Evolutionary conservation across 768 basidiomycete genomes (phyloP).

Genomic region (Rossbeevera mucosa): DNA sequence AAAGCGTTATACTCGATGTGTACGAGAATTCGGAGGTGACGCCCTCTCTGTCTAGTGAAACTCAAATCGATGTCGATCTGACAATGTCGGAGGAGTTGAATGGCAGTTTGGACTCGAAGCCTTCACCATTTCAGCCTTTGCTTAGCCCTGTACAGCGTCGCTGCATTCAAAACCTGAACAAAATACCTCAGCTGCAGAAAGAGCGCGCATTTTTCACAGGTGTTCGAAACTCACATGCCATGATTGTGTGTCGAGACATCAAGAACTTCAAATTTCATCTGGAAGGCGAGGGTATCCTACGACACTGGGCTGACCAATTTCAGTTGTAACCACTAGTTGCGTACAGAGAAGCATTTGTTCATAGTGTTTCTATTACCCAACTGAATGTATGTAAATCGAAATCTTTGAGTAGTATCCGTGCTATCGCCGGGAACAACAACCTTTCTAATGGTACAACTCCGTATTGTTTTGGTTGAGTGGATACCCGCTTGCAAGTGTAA

Average conservation of each 20-base stretch:
- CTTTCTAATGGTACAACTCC: constrained; percentile 1
- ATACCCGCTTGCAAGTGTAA: neutral
- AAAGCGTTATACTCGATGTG: constrained; percentile 56
- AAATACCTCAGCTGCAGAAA: constrained; percentile 64
- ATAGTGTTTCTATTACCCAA: neutral
- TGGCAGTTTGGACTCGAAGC: constrained; percentile 2
- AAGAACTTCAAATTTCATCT: constrained; percentile 54
- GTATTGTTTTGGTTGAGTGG: constrained; percentile 12
- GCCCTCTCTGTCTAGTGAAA: constrained; percentile 14
- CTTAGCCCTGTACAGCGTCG: constrained; percentile 54
- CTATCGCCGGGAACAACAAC: constrained; percentile 1
- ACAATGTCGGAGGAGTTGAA: neutral
- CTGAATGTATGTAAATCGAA: neutral
- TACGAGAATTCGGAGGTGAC: constrained; percentile 41
- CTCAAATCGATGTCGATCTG: neutral
- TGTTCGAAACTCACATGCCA: constrained; percentile 63
- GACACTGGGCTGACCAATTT: constrained; percentile 69
- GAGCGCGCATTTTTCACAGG: constrained; percentile 59
- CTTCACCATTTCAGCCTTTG: constrained; percentile 36
- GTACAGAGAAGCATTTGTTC: neutral
- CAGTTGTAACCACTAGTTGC: constrained; percentile 32
- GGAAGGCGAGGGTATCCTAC: constrained; percentile 59
- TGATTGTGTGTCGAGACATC: constrained; percentile 66
- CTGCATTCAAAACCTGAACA: constrained; percentile 59
- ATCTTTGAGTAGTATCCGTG: neutral